Percentiles rank a stretch among this genome's conserved stretches.
These are phyloP conservation scores for Monosporascus sp. DNA, from an alignment of 2,329 filamentous ascomycete genomes.

Conservation along the genomic window DNA sequence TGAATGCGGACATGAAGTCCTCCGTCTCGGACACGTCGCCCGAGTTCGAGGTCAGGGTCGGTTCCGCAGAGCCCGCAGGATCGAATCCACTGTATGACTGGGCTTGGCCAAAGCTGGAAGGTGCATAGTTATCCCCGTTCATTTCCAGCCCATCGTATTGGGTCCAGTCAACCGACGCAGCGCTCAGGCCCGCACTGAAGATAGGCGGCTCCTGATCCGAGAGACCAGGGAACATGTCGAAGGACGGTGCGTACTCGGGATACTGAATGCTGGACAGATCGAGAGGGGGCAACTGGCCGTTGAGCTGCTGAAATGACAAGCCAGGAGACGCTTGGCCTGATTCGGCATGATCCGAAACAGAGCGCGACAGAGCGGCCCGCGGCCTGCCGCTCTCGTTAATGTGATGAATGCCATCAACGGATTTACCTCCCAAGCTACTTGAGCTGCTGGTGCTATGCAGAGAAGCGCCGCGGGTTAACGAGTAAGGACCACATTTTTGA, in stretches of 20 bases:
- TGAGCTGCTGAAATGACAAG: conserved; percentile 47
- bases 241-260: conserved; percentile 42
- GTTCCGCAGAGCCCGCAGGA: conserved; percentile 42
- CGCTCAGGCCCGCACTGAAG: conserved; percentile 57
- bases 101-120: conserved; percentile 27
- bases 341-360: conserved; percentile 42
- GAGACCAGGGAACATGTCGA: conserved; percentile 48
- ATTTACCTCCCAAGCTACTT: conserved; percentile 39
- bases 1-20: conserved; percentile 43
- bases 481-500: conserved; percentile 59
- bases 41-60: conserved; percentile 54
- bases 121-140: conserved; percentile 24
- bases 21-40: conserved; percentile 65
- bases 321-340: conserved; percentile 57
- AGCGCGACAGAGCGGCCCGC: conserved; percentile 29
- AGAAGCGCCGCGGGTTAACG: conserved; percentile 53
- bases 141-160: conserved; percentile 48
- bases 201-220: conserved; percentile 52
- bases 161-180: conserved; percentile 50
- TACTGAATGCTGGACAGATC: conserved; percentile 54
- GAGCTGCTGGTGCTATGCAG: conserved; percentile 45
- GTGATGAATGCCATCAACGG: conserved; percentile 38
- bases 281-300: conserved; percentile 49
- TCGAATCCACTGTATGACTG: conserved; percentile 44
- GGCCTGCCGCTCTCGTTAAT: conserved; percentile 32